Evolutionary conservation across 2,329 filamentous ascomycete genomes (phyloP), one percentile per base, ranked within the genome.

Genomic region (Fusarium sp.): DNA sequence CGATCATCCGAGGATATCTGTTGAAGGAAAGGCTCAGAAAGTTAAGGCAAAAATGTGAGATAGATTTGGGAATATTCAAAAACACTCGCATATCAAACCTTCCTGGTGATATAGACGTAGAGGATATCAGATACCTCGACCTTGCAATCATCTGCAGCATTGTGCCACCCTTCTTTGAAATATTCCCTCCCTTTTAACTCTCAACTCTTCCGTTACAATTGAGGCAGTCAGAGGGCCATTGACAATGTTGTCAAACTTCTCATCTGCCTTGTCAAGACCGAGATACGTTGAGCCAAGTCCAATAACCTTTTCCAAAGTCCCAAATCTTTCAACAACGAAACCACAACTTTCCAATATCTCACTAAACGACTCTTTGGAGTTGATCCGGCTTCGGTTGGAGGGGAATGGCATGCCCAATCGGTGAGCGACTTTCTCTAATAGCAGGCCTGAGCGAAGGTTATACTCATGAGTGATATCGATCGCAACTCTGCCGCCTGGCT

Each of bases 1-100:
- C 4, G 78, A 81, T 35, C 87, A 90, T 70, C 87, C 88, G 25
- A 84, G 83, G 73, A 82, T 86, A 69, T 82, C 87, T 2, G 76
- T 86, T 31, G 81, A 82, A 65, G 83, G 85, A 11, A 82, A 76
- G 45, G 62, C 78, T 14, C 65, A 51, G 14, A 73, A 71, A 21
- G 70, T 73, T 2, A 85, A 79, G 63, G 81, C 86, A 2, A 88
- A 83, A 76, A 83, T 89, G 27, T 80, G 55, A 60, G n/a, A 37
- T 5, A 33, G 25, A 38, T 15, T 27, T 31, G 15, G 23, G 27
- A 35, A n/a, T 14, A 27, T 27, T 37, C 35, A 25, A 18, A 18
- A 33, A 19, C 29, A 29, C 21, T 14, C 35, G 11, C 15, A 37
- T 35, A 35, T 66, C 21, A 77, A 42, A 35, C 7, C 31, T 72